Evolutionary conservation across 2,329 filamentous ascomycete genomes (phyloP), one percentile per base, ranked within the genome.

Genomic region (Fusarium austroafricanum): DNA sequence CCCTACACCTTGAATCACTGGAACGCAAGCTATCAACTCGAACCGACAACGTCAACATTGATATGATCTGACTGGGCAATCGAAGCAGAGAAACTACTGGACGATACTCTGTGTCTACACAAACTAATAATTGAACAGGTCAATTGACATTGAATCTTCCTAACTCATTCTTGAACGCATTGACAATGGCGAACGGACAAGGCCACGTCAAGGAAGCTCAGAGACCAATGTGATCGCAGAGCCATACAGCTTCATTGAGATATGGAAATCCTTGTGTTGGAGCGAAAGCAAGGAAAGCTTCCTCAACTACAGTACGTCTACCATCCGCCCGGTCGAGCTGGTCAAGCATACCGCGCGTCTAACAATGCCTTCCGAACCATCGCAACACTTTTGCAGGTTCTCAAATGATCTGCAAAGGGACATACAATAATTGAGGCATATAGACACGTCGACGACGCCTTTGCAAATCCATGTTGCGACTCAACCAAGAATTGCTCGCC

Each of bases 381-480:
- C 31, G n/a, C 45, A 47, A 64, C 42, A 20, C 21, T 14, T 37
- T 14, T 21, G 20, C 28, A 20, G 4, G 17, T 17, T 28, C 20
- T 29, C 38, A 43, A 39, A 21, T 14, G 6, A 46, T 44, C 38
- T 29, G n/a, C 55, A 44, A 28, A 62, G 59, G 37, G 40, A 53
- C 49, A 29, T 31, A 31, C 28, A 64, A 11, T 28, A 31, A 38
- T 29, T 51, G 38, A 67, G 21, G 35, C 60, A 65, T 44, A 58
- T 45, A 68, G 56, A 40, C 52, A 61, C 54, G 44, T 58, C 38
- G 31, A 40, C 31, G 39, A 33, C 14, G 14, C 38, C 21, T 42
- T 15, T 10, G 9, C 2, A 37, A 31, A 20, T 15, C 37, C 55
- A 52, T 61, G 46, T 42, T 45, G 40, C 17, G 28, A 38, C 43